Base-by-base conservation (phyloP, 768 basidiomycete genomes). In the Psilocybe cubensis region DNA sequence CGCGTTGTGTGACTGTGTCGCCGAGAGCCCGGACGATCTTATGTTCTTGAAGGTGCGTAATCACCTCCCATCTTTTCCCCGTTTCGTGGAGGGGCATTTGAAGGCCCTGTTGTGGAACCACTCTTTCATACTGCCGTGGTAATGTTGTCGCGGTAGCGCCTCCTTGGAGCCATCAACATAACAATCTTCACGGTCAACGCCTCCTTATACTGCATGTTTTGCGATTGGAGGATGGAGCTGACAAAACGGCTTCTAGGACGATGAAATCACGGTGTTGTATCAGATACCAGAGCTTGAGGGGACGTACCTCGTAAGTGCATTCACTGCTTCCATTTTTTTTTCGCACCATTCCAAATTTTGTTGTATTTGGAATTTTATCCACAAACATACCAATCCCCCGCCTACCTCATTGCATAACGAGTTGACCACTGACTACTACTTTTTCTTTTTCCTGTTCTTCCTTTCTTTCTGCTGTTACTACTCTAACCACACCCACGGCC, bases 11-110 rank as follows among this genome's bases (percentile, higher is more conserved):
- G 92, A 95, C 69, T 92, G 89, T 64, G 82, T 91, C 18, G 91
- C 91, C 1, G 84, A 91, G 68, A 78, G 79, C 35, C 69, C 81
- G 10, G 87, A 87, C 21, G 92, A 94, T 70, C 78, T 95, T 43
- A 95, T 95, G 92, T 94, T 95, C 69, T 71, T 94, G 47, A 87
- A 89, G 82, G 91, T 86, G 54, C 46, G 82, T 75, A 8, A 38
- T 23, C 21, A 7, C 21, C 7, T 47, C 27, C 7, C 7, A 9
- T 23, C 21, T 47, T 50, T 12, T 50, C 23, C 17, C 59, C 25
- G 52, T 6, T 28, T 45, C 1, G 4, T 12, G 7, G 6, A 38
- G 7, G 35, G 14, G 35, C 49, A 11, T 48, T 52, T 25, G 35
- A 45, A 40, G 25, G 8, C 11, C 18, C 12, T 3, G 4, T 7